Percentiles rank a stretch among this genome's conserved stretches.
These are phyloP conservation scores for Aspergillus fischeri DNA, from an alignment of 2,329 filamentous ascomycete genomes.

Conservation along the genomic window DNA sequence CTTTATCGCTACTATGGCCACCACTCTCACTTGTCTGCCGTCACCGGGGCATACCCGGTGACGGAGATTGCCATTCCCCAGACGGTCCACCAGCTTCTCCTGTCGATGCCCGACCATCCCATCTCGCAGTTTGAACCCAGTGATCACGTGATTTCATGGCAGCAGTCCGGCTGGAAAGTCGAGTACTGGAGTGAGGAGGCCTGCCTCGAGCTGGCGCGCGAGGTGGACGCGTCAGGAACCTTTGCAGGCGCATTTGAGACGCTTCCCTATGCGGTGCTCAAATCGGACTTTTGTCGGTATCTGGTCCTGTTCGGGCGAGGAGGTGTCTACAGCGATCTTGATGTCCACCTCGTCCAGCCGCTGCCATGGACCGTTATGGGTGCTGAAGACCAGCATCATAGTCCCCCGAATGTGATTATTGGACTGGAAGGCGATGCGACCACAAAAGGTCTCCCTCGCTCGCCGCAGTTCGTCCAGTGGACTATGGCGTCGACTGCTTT, in stretches of 20 bases:
- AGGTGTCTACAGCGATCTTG: slow-evolving; percentile 2
- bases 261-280: not conserved
- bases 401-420: not conserved
- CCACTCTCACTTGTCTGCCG: not conserved
- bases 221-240: not conserved
- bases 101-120: not conserved
- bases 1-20: not conserved
- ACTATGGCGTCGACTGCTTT: slow-evolving; percentile 1
- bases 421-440: slow-evolving; percentile 2
- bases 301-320: slow-evolving; percentile 3
- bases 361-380: slow-evolving; percentile 3
- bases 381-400: not conserved
- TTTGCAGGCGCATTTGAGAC: not conserved
- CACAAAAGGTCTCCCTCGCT: slow-evolving; percentile 1
- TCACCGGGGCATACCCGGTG: not conserved
- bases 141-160: slow-evolving; percentile 1
- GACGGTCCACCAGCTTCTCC: slow-evolving; percentile 2
- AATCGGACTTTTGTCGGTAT: slow-evolving; percentile 5
- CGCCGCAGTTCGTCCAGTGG: slow-evolving; percentile 7
- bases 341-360: not conserved
- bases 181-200: slow-evolving; percentile 4
- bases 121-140: not conserved
- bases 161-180: slow-evolving; percentile 5
- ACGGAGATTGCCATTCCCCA: not conserved
- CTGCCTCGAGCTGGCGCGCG: not conserved